phyloP scores from a whole-genome alignment of 768 basidiomycete genomes.

The Amanita rimosa region DNA sequence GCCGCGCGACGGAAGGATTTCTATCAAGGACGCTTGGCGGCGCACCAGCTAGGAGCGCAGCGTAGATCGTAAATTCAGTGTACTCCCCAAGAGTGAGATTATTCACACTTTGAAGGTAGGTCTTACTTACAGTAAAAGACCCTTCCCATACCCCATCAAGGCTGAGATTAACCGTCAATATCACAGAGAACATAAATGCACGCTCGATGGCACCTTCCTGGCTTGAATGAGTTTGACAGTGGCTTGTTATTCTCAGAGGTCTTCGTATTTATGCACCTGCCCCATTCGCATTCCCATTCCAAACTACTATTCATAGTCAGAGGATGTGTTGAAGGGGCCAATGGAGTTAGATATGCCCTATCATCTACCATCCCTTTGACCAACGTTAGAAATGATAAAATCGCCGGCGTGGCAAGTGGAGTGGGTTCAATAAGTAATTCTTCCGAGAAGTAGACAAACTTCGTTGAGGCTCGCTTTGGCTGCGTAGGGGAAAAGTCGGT shows the following conservation, averaged over 20 bases:
- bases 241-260: slow-evolving; percentile 18
- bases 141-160: slow-evolving; percentile 78
- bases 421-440: slow-evolving; percentile 38
- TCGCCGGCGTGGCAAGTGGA: slow-evolving; percentile 59
- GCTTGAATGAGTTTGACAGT: slow-evolving; percentile 37
- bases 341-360: slow-evolving; percentile 20
- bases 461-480: slow-evolving; percentile 11
- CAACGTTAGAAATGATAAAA: slow-evolving; percentile 57
- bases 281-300: slow-evolving; percentile 70
- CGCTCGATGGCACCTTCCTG: slow-evolving; percentile 35
- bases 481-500: slow-evolving; percentile 35
- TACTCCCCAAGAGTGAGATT: slow-evolving; percentile 33
- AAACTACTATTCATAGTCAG: slow-evolving; percentile 21
- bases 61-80: slow-evolving; percentile 78
- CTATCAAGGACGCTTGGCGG: slow-evolving; percentile 57
- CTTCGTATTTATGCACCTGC: slow-evolving; percentile 34
- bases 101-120: background rate
- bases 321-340: slow-evolving; percentile 20
- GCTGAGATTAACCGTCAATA: slow-evolving; percentile 19
- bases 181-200: slow-evolving; percentile 3
- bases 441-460: slow-evolving; percentile 32
- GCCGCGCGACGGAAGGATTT: slow-evolving; percentile 59
- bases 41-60: slow-evolving; percentile 60
- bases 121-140: slow-evolving; percentile 49
- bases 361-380: slow-evolving; percentile 24